Evolutionary conservation across 257 asterid species (phyloP).

Genomic region (Nemophila menziesii): DNA sequence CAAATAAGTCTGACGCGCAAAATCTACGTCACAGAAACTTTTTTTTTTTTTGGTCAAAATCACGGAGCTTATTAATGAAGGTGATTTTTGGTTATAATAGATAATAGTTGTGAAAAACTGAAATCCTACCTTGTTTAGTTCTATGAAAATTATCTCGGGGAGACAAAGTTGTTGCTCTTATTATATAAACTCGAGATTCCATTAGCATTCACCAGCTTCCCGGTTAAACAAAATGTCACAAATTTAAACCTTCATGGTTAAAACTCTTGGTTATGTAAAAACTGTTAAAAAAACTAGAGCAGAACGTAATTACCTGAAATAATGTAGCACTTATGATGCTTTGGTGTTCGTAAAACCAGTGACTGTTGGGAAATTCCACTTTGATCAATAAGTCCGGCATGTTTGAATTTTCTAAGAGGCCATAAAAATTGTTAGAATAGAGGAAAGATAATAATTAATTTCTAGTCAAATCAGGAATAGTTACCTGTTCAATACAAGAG

Average conservation of each 20-base stretch:
- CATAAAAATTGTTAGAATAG: background rate
- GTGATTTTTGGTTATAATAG: too few relatives aligned
- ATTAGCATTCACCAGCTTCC: background rate
- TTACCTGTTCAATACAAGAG: slow-evolving; percentile 61
- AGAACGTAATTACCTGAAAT: background rate
- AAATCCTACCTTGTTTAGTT: slow-evolving; percentile 3
- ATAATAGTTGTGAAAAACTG: too few relatives aligned
- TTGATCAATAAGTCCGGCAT: background rate
- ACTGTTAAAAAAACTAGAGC: background rate
- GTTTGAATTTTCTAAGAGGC: slow-evolving; percentile 2
- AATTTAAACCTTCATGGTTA: too few relatives aligned
- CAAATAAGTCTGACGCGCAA: too few relatives aligned
- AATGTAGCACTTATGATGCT: background rate
- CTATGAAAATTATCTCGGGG: background rate
- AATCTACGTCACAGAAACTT: too few relatives aligned
- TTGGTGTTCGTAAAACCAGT: background rate
- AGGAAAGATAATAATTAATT: too few relatives aligned
- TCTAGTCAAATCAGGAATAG: too few relatives aligned
- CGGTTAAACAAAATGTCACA: background rate
- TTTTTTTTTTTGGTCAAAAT: too few relatives aligned
- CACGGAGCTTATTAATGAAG: too few relatives aligned
- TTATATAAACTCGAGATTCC: background rate
- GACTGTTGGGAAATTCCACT: slow-evolving; percentile 2
- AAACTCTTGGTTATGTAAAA: too few relatives aligned
- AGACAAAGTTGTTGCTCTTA: background rate